Evolutionary conservation across 2,329 filamentous ascomycete genomes (phyloP).

Genomic region (Trichoderma atroviride): DNA sequence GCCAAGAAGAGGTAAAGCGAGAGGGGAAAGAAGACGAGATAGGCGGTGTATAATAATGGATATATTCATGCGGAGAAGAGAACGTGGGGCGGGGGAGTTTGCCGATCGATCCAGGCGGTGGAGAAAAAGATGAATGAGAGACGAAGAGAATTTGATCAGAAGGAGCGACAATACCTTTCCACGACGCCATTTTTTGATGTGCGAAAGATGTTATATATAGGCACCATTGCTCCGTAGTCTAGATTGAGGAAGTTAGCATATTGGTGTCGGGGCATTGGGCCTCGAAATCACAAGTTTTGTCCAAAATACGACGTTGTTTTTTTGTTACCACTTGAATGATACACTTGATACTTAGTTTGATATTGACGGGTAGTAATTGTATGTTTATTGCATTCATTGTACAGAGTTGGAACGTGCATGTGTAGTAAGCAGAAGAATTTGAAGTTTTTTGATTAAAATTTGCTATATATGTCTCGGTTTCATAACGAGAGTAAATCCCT

Average conservation of each 20-base stretch:
- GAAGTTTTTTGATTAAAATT: conserved; percentile 23
- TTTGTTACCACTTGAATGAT: background rate
- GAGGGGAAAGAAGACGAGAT: background rate
- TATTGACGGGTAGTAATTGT: background rate
- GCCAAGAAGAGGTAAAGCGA: conserved; percentile 59
- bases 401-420: background rate
- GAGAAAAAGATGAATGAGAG: background rate
- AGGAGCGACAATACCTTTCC: conserved; percentile 9
- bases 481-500: conserved; percentile 23
- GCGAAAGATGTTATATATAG: conserved; percentile 20
- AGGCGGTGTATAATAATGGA: conserved; percentile 11
- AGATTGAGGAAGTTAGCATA: conserved; percentile 16
- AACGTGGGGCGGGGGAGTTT: background rate
- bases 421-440: background rate
- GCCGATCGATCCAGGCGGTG: background rate
- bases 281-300: conserved; percentile 6
- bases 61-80: background rate
- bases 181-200: conserved; percentile 4
- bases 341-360: background rate
- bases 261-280: conserved; percentile 4
- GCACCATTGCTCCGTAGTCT: background rate
- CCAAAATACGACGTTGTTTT: conserved; percentile 9
- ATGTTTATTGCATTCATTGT: background rate
- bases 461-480: conserved; percentile 18
- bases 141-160: conserved; percentile 12